These are phyloP conservation scores for Fraxinus platypoda DNA, from an alignment of 305 asterid genomes.

Conservation along the genomic window DNA sequence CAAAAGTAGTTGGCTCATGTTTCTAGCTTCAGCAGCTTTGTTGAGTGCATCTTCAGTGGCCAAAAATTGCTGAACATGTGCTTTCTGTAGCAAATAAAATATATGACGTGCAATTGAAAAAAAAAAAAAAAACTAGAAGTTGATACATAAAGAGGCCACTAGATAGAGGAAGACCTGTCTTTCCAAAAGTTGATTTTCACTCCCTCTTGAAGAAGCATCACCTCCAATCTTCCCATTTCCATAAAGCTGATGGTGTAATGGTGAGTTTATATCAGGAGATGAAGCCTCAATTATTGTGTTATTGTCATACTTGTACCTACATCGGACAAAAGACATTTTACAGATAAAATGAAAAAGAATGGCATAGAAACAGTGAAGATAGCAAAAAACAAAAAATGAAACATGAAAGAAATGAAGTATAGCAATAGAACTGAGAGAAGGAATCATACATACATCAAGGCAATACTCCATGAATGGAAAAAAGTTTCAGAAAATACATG, in stretches of 20 bases:
- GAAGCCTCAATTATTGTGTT: slow-evolving; percentile 76
- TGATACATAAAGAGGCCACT: background rate
- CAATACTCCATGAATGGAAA: background rate
- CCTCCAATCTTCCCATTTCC: slow-evolving; percentile 76
- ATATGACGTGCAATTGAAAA: background rate
- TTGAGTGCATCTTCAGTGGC: slow-evolving; percentile 90
- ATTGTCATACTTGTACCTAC: slow-evolving; percentile 91
- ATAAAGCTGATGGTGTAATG: slow-evolving; percentile 78
- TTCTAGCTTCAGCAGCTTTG: slow-evolving; percentile 58
- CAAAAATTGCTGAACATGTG: slow-evolving; percentile 63
- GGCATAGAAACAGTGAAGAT: background rate
- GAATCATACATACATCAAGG: background rate
- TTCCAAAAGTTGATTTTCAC: slow-evolving; percentile 86
- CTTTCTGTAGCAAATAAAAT: slow-evolving; percentile 39
- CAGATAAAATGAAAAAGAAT: background rate
- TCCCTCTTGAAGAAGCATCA: slow-evolving; percentile 71
- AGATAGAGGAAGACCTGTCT: slow-evolving; percentile 62
- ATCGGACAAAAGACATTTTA: background rate
- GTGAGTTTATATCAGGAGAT: slow-evolving; percentile 76
- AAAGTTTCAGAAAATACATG: background rate
- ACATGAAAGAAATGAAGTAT: background rate
- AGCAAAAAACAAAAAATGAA: background rate
- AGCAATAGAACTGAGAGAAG: background rate
- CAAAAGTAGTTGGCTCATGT: slow-evolving; percentile 55
- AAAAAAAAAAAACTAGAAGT: background rate